These are phyloP conservation scores for Hordeum marinum DNA, from an alignment of 176 grass and related monocot species.

Conservation along the genomic window DNA sequence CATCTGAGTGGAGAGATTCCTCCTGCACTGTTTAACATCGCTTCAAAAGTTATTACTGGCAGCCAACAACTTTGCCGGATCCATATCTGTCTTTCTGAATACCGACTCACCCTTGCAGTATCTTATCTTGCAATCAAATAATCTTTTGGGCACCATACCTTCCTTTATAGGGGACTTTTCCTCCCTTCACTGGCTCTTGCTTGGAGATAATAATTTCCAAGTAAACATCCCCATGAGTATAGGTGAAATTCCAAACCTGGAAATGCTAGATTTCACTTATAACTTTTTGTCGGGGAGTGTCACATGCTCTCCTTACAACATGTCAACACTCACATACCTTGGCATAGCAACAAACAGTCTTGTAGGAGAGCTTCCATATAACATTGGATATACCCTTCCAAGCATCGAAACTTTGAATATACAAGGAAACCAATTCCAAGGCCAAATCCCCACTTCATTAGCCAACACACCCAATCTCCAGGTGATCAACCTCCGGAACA, in stretches of 20 bases:
- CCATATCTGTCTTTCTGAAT: not conserved
- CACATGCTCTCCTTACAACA: constrained; percentile 37
- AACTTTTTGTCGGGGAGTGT: not conserved
- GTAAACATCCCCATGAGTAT: not conserved
- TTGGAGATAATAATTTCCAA: constrained; percentile 16
- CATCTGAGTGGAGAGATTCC: constrained; percentile 29
- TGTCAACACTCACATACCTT: constrained; percentile 17
- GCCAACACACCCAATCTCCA: not conserved
- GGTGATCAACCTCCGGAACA: not conserved
- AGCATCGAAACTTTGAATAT: constrained; percentile 22
- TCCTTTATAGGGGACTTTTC: constrained; percentile 32
- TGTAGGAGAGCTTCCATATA: not conserved
- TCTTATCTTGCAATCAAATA: constrained; percentile 21
- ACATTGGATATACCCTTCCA: constrained; percentile 9
- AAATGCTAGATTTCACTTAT: not conserved
- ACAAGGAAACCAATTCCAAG: constrained; percentile 1
- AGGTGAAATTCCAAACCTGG: not conserved
- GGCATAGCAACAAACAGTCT: not conserved
- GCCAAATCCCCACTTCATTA: constrained; percentile 19
- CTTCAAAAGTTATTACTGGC: not conserved
- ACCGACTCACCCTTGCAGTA: not conserved
- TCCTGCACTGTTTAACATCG: not conserved
- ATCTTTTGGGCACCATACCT: constrained; percentile 36
- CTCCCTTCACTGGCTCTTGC: constrained; percentile 4
- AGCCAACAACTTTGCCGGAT: not conserved